These are phyloP conservation scores for Meyerozyma sp. DNA, from an alignment of 1,139 yeast species.

Conservation along the genomic window DNA sequence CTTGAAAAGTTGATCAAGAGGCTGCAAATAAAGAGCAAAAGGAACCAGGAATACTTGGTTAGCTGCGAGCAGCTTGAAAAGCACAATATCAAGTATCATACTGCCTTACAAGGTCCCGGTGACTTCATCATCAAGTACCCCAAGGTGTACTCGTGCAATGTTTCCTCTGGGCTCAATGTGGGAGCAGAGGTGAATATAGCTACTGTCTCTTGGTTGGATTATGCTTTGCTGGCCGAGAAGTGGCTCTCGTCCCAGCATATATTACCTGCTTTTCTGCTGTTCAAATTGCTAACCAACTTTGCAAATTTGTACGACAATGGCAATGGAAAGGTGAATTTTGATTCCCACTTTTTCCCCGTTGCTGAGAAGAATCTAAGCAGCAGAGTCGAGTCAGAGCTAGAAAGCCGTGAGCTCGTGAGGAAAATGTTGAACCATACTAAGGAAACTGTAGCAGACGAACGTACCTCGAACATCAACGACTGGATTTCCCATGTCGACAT, in stretches of 20 bases:
- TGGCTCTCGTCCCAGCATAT: constrained; percentile 51
- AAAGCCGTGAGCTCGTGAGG: constrained; percentile 32
- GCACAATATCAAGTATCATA: constrained; percentile 42
- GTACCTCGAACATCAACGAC: constrained; percentile 18
- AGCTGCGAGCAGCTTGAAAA: constrained; percentile 44
- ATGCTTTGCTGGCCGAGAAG: constrained; percentile 42
- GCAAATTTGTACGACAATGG: constrained; percentile 37
- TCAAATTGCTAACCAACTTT: constrained; percentile 42
- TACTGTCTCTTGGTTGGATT: constrained; percentile 50
- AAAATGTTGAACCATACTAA: constrained; percentile 20
- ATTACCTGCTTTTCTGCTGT: constrained; percentile 47
- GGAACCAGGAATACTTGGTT: constrained; percentile 39
- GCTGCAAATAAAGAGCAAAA: constrained; percentile 25
- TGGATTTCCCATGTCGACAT: constrained; percentile 50
- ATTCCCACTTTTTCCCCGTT: constrained; percentile 22
- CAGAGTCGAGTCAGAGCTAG: constrained; percentile 35
- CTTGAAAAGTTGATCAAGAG: constrained; percentile 22
- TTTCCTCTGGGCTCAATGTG: constrained; percentile 52
- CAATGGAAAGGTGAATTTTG: constrained; percentile 19
- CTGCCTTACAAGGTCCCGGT: constrained; percentile 53
- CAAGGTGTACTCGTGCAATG: constrained; percentile 41
- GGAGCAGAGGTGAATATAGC: constrained; percentile 56
- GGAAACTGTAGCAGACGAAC: constrained; percentile 33
- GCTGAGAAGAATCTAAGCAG: constrained; percentile 27
- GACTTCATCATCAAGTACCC: constrained; percentile 58